Conservation (phyloP, 2,329 filamentous ascomycete species). For the Phialophora verrucosa region DNA sequence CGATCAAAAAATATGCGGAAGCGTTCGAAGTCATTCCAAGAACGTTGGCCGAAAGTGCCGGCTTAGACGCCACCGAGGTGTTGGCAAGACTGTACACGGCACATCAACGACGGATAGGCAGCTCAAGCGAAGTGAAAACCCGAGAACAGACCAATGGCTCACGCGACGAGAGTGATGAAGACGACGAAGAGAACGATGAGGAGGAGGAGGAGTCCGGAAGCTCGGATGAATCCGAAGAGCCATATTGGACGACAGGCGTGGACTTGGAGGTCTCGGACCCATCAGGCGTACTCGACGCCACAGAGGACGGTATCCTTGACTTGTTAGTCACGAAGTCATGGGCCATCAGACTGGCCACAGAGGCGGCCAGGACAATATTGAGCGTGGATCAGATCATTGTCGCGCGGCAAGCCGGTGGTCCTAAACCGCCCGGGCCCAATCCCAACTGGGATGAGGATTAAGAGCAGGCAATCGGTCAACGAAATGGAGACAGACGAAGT, state of each 20-base stretch:
- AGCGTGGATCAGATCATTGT: conserved; percentile 99
- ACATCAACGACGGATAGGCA: conserved; percentile 64
- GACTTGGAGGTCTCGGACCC: conserved; percentile 89
- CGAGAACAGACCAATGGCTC: conserved; percentile 36
- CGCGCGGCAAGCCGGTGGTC: conserved; percentile 92
- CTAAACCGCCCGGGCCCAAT: conserved; percentile 94
- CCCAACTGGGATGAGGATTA: conserved; percentile 74
- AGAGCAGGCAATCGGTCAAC: not conserved
- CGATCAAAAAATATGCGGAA: conserved; percentile 96
- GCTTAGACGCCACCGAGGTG: conserved; percentile 95
- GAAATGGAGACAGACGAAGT: not conserved
- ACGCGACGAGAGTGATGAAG: conserved; percentile 36
- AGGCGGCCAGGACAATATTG: conserved; percentile 89
- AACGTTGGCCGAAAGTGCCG: conserved; percentile 91
- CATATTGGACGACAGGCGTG: conserved; percentile 88
- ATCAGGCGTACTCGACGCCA: conserved; percentile 81
- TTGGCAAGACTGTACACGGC: conserved; percentile 90
- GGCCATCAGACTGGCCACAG: conserved; percentile 96
- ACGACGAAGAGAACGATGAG: conserved; percentile 36
- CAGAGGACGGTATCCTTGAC: conserved; percentile 88
- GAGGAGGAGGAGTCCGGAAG: conserved; percentile 46
- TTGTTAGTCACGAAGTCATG: conserved; percentile 90
- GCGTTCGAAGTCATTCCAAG: conserved; percentile 97
- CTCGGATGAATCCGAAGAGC: conserved; percentile 65
- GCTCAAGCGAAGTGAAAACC: conserved; percentile 33